Percentiles rank a stretch among this genome's conserved stretches.
Conservation (phyloP, 2,329 filamentous ascomycete genomes). For the Nemania sp. region DNA sequence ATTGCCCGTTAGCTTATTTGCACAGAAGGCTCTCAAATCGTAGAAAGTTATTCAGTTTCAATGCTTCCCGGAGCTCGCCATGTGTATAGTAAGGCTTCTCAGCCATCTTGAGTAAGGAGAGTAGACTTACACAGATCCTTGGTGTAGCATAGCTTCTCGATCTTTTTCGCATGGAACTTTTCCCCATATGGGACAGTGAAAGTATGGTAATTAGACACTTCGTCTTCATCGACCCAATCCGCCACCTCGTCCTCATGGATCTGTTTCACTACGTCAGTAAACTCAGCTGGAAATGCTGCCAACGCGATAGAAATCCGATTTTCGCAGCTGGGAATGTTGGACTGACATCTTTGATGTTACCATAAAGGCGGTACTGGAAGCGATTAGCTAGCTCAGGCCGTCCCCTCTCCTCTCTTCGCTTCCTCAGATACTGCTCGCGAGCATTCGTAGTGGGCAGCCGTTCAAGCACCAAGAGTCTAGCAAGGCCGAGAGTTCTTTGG, state of each 20-base stretch:
- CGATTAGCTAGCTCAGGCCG: conserved; percentile 59
- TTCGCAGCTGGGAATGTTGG: neutral
- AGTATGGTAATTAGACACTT: conserved; percentile 79
- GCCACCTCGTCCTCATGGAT: conserved; percentile 78
- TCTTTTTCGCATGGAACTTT: conserved; percentile 67
- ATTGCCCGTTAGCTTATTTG: conserved; percentile 4
- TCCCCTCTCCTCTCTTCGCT: conserved; percentile 73
- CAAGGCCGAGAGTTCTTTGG: conserved; percentile 73
- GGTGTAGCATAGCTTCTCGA: conserved; percentile 81
- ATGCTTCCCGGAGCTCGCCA: neutral
- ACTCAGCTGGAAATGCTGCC: too few species aligned
- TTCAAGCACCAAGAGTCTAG: conserved; percentile 78
- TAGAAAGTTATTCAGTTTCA: neutral
- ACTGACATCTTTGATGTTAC: conserved; percentile 72
- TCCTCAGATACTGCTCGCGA: conserved; percentile 71
- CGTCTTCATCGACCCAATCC: conserved; percentile 79
- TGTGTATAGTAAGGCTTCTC: neutral
- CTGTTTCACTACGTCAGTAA: conserved; percentile 12
- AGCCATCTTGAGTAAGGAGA: neutral
- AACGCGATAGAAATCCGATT: neutral
- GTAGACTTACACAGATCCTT: conserved; percentile 64
- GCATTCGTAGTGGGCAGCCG: conserved; percentile 71
- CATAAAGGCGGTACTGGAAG: conserved; percentile 52
- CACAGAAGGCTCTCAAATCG: neutral
- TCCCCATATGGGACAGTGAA: conserved; percentile 72